A percentile compares a stretch with the other conserved stretches of the same genome.
Evolutionary conservation across 2,329 filamentous ascomycete genomes (phyloP).

Genomic region (Xylariaceae sp.): DNA sequence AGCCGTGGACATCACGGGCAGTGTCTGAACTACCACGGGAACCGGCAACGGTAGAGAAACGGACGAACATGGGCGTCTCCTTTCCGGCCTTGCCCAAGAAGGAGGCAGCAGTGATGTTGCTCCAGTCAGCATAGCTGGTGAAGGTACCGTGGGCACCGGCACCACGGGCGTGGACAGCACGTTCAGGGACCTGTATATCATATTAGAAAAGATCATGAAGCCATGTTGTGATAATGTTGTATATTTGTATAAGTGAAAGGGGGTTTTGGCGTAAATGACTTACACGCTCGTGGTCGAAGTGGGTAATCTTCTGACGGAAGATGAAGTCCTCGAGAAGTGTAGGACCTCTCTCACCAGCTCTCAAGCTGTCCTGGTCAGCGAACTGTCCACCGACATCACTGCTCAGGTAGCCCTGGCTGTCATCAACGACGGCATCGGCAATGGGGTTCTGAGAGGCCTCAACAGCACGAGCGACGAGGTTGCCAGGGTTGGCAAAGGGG

Average conservation of each 20-base stretch:
- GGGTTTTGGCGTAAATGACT: conserved; percentile 18
- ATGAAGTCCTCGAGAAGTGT: conserved; percentile 58
- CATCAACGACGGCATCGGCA: conserved; percentile 43
- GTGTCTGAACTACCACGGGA: conserved; percentile 56
- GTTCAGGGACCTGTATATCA: conserved; percentile 29
- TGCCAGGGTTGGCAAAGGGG: conserved; percentile 32
- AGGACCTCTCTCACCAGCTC: conserved; percentile 58
- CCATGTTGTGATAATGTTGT: not conserved
- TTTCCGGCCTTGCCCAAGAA: conserved; percentile 50
- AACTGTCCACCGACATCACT: conserved; percentile 65
- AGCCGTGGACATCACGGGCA: conserved; percentile 59
- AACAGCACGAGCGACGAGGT: conserved; percentile 27
- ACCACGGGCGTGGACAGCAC: conserved; percentile 45
- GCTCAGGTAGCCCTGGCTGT: conserved; percentile 53
- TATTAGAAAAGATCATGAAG: conserved; percentile 13
- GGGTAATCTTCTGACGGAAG: conserved; percentile 56
- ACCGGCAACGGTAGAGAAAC: conserved; percentile 59
- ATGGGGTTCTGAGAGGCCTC: conserved; percentile 24
- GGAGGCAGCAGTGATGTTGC: conserved; percentile 57
- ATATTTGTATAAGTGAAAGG: not conserved
- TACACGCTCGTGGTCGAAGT: conserved; percentile 56
- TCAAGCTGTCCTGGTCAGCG: conserved; percentile 60
- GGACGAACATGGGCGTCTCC: conserved; percentile 51
- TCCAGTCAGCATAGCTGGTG: conserved; percentile 54
- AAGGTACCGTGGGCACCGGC: conserved; percentile 56